Evolutionary conservation across 306 rosid genomes (phyloP).

Genomic region (Benincasa hispida): DNA sequence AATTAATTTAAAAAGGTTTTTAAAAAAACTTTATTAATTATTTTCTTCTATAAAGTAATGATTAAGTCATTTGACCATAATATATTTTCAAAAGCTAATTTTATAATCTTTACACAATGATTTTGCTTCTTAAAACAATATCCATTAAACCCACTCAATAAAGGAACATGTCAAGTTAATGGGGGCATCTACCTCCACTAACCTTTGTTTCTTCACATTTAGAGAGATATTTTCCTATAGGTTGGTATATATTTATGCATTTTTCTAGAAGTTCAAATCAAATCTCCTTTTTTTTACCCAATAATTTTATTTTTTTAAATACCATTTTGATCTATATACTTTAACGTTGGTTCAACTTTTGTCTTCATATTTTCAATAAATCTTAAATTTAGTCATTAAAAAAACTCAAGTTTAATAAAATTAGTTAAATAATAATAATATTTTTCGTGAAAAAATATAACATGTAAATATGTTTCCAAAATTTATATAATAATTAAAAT

Average conservation of each 20-base stretch:
- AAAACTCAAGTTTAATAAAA: too few species aligned
- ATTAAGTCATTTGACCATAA: background rate
- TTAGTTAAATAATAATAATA: too few species aligned
- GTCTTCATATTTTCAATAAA: too few species aligned
- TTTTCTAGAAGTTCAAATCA: background rate
- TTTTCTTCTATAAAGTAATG: background rate
- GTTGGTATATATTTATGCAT: background rate
- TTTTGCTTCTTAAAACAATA: background rate
- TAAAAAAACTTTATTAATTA: too few species aligned
- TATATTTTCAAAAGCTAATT: background rate
- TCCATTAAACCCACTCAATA: background rate
- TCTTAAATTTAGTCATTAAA: too few species aligned
- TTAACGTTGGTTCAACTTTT: too few species aligned
- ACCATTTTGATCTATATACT: too few species aligned
- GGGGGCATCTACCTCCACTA: background rate
- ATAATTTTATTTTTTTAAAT: too few species aligned
- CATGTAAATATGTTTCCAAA: too few species aligned
- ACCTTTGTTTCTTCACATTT: background rate
- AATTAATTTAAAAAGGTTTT: too few species aligned
- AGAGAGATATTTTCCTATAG: background rate
- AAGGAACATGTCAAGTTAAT: background rate
- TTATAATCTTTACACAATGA: background rate
- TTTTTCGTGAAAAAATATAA: too few species aligned
- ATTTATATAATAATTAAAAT: too few species aligned
- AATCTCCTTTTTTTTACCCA: background rate